A percentile compares a stretch with the other conserved stretches of the same genome.
These are phyloP conservation scores for Ceratocystis destructans DNA, from an alignment of 2,329 filamentous ascomycete genomes.

Conservation along the genomic window DNA sequence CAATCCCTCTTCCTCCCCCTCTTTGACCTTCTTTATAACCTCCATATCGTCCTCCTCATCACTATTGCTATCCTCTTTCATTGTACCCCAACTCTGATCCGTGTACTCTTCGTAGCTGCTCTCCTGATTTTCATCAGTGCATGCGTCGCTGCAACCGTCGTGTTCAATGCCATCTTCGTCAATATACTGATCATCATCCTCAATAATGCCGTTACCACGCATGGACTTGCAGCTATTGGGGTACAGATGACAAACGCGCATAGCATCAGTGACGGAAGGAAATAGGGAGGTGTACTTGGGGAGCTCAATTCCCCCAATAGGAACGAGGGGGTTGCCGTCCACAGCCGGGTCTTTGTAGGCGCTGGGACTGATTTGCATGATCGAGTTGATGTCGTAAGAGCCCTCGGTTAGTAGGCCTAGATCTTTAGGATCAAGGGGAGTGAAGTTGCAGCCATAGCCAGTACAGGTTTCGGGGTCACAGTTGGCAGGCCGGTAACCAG, in stretches of 20 bases:
- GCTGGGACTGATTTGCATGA: constrained; percentile 16
- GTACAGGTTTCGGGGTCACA: constrained; percentile 13
- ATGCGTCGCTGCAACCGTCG: constrained; percentile 9
- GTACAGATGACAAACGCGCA: constrained; percentile 14
- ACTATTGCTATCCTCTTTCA: no score
- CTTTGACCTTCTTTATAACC: no score
- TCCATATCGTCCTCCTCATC: no score
- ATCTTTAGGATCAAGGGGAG: neutral
- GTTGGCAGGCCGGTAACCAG: neutral
- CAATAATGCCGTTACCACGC: constrained; percentile 16
- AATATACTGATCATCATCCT: constrained; percentile 12
- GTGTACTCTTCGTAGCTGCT: neutral
- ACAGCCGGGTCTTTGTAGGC: neutral
- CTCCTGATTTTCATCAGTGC: neutral
- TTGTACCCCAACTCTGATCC: no score
- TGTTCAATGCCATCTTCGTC: constrained; percentile 7
- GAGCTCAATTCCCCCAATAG: neutral
- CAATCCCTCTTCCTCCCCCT: neutral
- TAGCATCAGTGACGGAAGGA: constrained; percentile 8
- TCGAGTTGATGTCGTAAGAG: constrained; percentile 13
- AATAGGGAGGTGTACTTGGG: neutral
- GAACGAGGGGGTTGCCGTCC: neutral
- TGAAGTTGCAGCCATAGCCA: constrained; percentile 18
- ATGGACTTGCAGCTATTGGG: neutral
- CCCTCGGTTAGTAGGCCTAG: neutral